A percentile compares a stretch with the other conserved stretches of the same genome.
These are phyloP conservation scores for Metschnikowia amazonensis DNA, from an alignment of 805 yeast species.

Conservation along the genomic window DNA sequence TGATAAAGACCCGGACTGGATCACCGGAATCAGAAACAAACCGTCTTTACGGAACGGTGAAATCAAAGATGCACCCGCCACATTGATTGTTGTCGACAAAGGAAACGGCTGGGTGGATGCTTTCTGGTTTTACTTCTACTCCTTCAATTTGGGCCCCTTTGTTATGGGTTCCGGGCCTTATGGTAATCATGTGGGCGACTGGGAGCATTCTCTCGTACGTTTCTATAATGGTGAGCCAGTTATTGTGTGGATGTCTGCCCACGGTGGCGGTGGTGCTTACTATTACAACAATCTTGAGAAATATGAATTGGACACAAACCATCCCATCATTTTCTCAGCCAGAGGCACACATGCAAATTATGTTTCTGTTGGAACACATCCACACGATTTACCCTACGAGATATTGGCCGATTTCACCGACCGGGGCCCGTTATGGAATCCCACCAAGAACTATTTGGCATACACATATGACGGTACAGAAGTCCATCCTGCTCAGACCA, in stretches of 20 bases:
- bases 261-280: constrained; percentile 95
- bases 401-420: constrained; percentile 92
- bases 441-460: constrained; percentile 73
- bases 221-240: constrained; percentile 78
- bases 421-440: constrained; percentile 95
- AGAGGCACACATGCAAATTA: constrained; percentile 97
- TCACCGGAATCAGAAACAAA: constrained; percentile 64
- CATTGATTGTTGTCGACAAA: constrained; percentile 79
- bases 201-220: constrained; percentile 93
- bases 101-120: constrained; percentile 96
- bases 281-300: constrained; percentile 73
- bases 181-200: constrained; percentile 96
- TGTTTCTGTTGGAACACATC: constrained; percentile 92
- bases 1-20: constrained; percentile 71
- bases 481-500: constrained; percentile 40
- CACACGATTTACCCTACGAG: constrained; percentile 91
- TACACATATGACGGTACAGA: constrained; percentile 68
- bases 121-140: constrained; percentile 92
- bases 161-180: constrained; percentile 98
- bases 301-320: constrained; percentile 38
- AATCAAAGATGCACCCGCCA: constrained; percentile 73
- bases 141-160: constrained; percentile 91
- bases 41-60: constrained; percentile 73
- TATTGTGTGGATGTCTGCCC: constrained; percentile 95
- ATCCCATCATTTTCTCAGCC: constrained; percentile 83